phyloP scores from a whole-genome alignment of 306 rosid genomes.

The Nissolia schottii region DNA sequence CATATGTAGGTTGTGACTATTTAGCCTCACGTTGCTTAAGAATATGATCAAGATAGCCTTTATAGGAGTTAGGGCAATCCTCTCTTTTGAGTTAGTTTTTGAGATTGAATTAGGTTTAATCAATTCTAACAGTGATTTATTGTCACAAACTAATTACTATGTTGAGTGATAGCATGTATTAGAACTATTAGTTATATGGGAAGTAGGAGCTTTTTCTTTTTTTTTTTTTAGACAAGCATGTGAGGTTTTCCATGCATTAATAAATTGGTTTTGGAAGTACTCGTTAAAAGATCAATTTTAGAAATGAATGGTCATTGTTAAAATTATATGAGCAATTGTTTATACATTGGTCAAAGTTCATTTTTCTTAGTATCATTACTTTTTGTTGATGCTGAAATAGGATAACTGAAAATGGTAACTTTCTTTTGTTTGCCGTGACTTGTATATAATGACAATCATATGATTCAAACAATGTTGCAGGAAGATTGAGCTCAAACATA shows the following conservation, averaged over 20 bases:
- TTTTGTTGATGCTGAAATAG: background rate
- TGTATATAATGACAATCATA: background rate
- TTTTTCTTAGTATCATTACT: background rate
- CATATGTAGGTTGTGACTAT: too few species aligned
- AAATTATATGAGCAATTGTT: too few species aligned
- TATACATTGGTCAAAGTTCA: too few species aligned
- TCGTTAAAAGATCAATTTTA: background rate
- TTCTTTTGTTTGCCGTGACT: background rate
- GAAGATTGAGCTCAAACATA: slow-evolving; percentile 46
- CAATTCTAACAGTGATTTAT: too few species aligned
- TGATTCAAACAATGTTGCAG: slow-evolving; percentile 31
- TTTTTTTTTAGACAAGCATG: background rate
- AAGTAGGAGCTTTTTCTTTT: too few species aligned
- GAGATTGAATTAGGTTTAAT: too few species aligned
- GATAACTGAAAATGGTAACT: background rate
- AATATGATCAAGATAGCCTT: too few species aligned
- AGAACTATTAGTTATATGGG: background rate
- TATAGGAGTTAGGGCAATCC: too few species aligned
- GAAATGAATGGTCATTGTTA: background rate
- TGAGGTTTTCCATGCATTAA: background rate
- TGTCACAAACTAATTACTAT: background rate
- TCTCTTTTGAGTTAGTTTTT: too few species aligned
- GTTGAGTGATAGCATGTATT: background rate
- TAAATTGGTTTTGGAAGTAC: background rate
- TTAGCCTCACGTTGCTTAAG: too few species aligned